Evolutionary conservation across 306 rosid genomes (phyloP).

Genomic region (Abrus precatorius): DNA sequence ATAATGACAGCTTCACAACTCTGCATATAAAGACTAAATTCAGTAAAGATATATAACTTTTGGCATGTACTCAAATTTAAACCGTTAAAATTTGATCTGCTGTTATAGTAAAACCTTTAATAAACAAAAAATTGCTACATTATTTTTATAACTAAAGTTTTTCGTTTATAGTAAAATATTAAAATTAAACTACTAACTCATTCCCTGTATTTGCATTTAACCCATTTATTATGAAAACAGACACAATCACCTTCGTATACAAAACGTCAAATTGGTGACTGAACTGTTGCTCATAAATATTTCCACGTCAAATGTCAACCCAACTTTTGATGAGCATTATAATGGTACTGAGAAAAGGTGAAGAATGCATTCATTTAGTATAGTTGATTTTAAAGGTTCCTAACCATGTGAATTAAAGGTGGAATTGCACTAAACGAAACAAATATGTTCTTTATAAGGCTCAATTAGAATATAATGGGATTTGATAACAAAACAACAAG

Average conservation of each 20-base stretch:
- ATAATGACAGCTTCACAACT: conserved; percentile 12
- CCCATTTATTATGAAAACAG: neutral
- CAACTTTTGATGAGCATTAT: neutral
- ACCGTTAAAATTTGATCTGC: conserved; percentile 16
- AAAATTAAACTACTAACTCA: neutral
- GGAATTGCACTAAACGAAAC: conserved; percentile 9
- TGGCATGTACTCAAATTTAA: neutral
- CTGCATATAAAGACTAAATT: conserved; percentile 4
- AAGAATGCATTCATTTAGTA: conserved; percentile 3
- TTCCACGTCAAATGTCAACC: conserved; percentile 11
- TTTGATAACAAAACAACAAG: conserved; percentile 2
- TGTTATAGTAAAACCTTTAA: conserved; percentile 4
- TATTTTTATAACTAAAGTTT: neutral
- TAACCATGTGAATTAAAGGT: conserved; percentile 39
- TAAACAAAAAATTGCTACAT: conserved; percentile 29
- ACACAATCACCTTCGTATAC: neutral
- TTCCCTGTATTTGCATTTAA: neutral
- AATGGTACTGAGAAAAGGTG: conserved; percentile 1
- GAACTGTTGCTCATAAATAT: neutral
- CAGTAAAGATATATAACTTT: neutral
- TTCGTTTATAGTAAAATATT: neutral
- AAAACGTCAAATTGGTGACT: neutral
- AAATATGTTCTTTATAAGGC: neutral
- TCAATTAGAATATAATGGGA: conserved; percentile 1
- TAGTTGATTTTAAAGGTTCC: neutral